Evolutionary conservation across 2,329 filamentous ascomycete species (phyloP), one percentile per base, ranked within the genome.

Genomic region (Fusarium agapanthi): DNA sequence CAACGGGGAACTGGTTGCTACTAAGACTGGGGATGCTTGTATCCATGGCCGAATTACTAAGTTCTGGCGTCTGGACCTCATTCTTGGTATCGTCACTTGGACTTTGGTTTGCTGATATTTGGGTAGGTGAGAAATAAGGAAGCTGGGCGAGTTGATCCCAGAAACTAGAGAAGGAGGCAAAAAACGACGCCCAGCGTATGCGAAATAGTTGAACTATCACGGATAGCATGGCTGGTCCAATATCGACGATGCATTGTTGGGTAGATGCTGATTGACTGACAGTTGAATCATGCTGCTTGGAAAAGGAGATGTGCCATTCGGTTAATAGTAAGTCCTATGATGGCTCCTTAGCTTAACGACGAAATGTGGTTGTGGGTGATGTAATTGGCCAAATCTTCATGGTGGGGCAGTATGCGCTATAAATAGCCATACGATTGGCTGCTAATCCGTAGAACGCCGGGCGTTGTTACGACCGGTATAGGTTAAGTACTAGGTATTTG

Each of bases 341-440:
- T 9, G 8, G 6, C 1, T 7, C 6, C 38, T 14, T 26, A 18
- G 38, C 38, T 12, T 9, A 4, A 10, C 5, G 1, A 12, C 24
- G 2, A 45, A 45, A 20, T 22, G 5, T 2, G 4, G 13, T 20
- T 12, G 2, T 7, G 6, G 13, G 6, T 15, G 8, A 22, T 45
- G 24, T 28, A 11, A 22, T 15, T 28, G 40, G 40, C n/a, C 22
- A 38, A 7, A 38, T 38, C 1, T 1, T 10, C 9, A 18, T 35
- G 34, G 34, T 5, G 16, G 34, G 12, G 37, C 37, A 0, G 22
- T 0, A 2, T 13, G 11, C 2, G 40, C 40, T 43, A 24, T 43
- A 43, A 28, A 45, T 45, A 45, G 43, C n/a, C 10, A 24, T 8
- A 43, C 6, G 16, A n/a, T 43, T 24, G 6, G n/a, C 10, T 43